Percentiles rank a stretch among this genome's conserved stretches.
These are phyloP conservation scores for Babesia bovis DNA, from an alignment of 169 alveolate genomes.

Conservation along the genomic window DNA sequence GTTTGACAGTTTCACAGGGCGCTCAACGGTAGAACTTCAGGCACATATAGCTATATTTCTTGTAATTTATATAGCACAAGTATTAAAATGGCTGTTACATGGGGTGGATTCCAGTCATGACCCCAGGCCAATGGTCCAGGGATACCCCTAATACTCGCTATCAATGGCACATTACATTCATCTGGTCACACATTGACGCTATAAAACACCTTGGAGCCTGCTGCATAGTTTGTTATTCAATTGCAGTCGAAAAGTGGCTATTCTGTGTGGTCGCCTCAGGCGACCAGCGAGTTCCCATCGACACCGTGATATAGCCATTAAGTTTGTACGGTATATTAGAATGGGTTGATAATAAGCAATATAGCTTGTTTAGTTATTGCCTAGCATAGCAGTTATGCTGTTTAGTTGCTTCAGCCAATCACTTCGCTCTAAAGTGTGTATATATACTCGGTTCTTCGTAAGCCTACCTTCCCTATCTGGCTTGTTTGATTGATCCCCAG, in stretches of 20 bases:
- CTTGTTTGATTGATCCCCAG: neutral
- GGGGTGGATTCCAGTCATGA: constrained; percentile 39
- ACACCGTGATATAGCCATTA: no score
- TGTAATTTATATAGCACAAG: neutral
- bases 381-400: constrained; percentile 56
- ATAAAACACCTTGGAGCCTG: no score
- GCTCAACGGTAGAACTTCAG: constrained; percentile 20
- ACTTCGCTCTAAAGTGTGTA: neutral
- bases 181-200: neutral
- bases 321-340: no score
- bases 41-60: constrained; percentile 21
- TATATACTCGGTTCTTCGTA: neutral
- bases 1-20: constrained; percentile 24
- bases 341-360: no score
- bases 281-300: no score
- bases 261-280: no score
- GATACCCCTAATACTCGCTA: neutral
- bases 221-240: no score
- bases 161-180: neutral
- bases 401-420: constrained; percentile 67
- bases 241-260: no score
- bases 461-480: constrained; percentile 21
- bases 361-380: constrained; percentile 26
- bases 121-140: constrained; percentile 19
- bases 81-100: neutral